phyloP scores from a whole-genome alignment of 2,329 filamentous ascomycete species.

The Pseudogymnoascus sp. region DNA sequence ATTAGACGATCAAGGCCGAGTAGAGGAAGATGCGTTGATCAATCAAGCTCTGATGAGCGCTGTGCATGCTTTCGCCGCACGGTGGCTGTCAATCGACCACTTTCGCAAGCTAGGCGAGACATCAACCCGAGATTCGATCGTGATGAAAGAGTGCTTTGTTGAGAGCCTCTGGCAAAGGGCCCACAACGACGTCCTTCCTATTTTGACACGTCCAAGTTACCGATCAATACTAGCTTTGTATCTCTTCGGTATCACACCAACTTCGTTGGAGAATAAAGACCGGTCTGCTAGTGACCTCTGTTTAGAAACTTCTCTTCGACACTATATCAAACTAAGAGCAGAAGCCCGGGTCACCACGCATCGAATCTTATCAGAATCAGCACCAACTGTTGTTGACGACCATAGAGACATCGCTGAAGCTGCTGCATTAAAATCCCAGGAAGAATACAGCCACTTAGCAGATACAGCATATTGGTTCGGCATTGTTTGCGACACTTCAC shows the following conservation, averaged over 20 bases:
- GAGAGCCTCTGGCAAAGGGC: not conserved
- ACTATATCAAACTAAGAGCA: not conserved
- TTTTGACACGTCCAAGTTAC: not conserved
- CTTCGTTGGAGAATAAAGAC: not conserved
- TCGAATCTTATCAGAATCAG: not conserved
- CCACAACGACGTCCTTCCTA: not conserved
- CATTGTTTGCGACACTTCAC: not conserved
- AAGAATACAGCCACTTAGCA: constrained; percentile 1
- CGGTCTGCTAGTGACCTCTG: not conserved
- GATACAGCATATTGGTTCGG: constrained; percentile 4
- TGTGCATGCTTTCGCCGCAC: not conserved
- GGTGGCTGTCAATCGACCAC: not conserved
- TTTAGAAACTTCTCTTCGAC: not conserved
- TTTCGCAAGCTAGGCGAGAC: not conserved
- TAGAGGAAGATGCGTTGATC: not conserved
- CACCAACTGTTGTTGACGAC: not conserved
- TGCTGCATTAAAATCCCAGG: not conserved
- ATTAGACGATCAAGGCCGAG: not conserved
- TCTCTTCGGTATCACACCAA: constrained; percentile 7
- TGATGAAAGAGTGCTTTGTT: not conserved
- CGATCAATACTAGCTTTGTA: constrained; percentile 2
- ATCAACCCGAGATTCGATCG: not conserved
- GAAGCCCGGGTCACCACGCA: not conserved
- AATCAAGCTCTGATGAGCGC: constrained; percentile 6
- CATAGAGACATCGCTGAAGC: not conserved